Evolutionary conservation across 1,139 yeast genomes (phyloP).

Genomic region (Blastobotrys capitulatus): DNA sequence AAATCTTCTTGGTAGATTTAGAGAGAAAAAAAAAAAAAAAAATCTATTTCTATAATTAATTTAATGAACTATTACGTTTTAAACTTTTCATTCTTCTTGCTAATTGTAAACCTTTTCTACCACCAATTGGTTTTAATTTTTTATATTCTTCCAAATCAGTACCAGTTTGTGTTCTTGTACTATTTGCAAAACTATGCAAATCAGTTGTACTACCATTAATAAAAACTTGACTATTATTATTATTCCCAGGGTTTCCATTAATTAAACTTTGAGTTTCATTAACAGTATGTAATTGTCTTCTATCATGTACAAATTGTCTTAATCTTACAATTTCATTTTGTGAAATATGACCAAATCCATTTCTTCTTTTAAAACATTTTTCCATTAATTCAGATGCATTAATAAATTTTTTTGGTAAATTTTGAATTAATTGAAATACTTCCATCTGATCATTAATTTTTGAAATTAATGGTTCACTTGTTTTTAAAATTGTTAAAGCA

Average conservation of each 20-base stretch:
- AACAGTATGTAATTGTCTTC: conserved; percentile 22
- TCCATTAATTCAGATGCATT: conserved; percentile 71
- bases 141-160: conserved; percentile 21
- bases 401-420: conserved; percentile 64
- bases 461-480: conserved; percentile 61
- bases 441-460: conserved; percentile 64
- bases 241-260: background rate
- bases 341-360: conserved; percentile 68
- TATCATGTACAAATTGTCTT: conserved; percentile 63
- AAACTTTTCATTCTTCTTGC: conserved; percentile 17
- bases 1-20: conserved; percentile 3
- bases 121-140: conserved; percentile 17
- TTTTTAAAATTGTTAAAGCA: conserved; percentile 74
- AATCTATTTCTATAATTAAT: background rate
- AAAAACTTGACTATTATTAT: background rate
- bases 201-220: conserved; percentile 1
- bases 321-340: conserved; percentile 79
- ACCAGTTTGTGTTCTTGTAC: background rate
- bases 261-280: background rate
- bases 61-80: conserved; percentile 2
- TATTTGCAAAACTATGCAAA: background rate
- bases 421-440: conserved; percentile 79
- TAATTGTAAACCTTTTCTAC: conserved; percentile 13
- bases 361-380: conserved; percentile 65
- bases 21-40: conserved; percentile 1